phyloP scores from a whole-genome alignment of 257 asterid species.

The Echites panduratus region DNA sequence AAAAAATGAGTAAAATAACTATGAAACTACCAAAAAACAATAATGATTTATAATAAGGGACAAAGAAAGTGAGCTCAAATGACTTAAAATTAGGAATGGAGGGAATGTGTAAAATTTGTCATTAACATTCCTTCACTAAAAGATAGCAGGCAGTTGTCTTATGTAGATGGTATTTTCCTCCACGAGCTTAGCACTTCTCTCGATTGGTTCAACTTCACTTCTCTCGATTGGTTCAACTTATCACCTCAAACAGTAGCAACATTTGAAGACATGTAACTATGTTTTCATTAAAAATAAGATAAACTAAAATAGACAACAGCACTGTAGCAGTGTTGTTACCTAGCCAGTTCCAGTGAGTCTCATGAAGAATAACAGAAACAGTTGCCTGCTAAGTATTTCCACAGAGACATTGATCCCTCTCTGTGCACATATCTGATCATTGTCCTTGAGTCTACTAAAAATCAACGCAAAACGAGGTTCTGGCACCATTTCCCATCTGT shows the following conservation, averaged over 20 bases:
- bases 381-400: neutral
- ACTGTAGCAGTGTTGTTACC: neutral
- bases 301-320: neutral
- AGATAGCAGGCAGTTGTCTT: neutral
- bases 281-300: neutral
- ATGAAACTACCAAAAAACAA: too few relatives aligned
- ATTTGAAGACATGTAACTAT: neutral
- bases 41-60: too few relatives aligned
- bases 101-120: neutral
- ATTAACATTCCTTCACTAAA: neutral
- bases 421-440: neutral
- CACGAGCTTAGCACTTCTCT: neutral
- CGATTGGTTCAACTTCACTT: too few relatives aligned
- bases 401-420: neutral
- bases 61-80: too few relatives aligned
- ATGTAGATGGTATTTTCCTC: too few relatives aligned
- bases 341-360: neutral
- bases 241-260: neutral
- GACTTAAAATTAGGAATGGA: too few relatives aligned
- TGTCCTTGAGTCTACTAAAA: neutral
- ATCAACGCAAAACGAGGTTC: neutral
- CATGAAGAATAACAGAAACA: neutral
- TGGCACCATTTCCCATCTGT: neutral
- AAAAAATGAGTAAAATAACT: too few relatives aligned
- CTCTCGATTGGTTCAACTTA: neutral